Evolutionary conservation across 179 eudicot genomes (phyloP), one percentile per base, ranked within the genome.

Genomic region (Dionaea muscipula): DNA sequence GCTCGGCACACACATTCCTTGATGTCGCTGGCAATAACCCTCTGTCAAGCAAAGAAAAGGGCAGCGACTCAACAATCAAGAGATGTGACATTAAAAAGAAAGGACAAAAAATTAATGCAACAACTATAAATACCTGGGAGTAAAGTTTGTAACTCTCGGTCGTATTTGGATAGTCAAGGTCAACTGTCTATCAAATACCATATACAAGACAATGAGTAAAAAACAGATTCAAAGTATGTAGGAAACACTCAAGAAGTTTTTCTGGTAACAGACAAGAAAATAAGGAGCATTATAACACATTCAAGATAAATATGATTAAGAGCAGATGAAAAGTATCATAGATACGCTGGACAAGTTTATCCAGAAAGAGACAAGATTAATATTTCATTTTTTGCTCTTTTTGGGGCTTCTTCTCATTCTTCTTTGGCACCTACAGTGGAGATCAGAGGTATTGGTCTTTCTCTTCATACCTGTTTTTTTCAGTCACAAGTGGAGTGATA

Each of bases 1-100:
- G 96, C 99, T 71, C 99, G 84, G 63, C 96, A 88, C 18, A 93
- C 99, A 50, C 89, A 81, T 72, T 93, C 99, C 81, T 88, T 93
- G 40, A 93, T 85, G 68, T 93, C 99, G 74, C 95, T 72, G 69
- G 79, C 88, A 77, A 88, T 83, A 46, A 78, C 74, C 82, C 95
- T 81, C 99, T 93, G 83, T 47, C n/a, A 40, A 61, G 55, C 49
- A 51, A 49, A 61, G 43, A 53, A 33, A 31, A 11, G 7, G 31
- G 15, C 2, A 8, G 38, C 54, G 44, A 61, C 1, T 22, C 7
- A 53, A 19, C 26, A 50, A 39, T 13, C 23, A 16, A 47, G 14
- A 50, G 59, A 16, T 18, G 31, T 20, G n/a, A 28, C 59, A 59
- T 36, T 16, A 14, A 58, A 33, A 15, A 4, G 16, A 43, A 35